Base-by-base conservation (phyloP, 2,329 filamentous ascomycete species). In the Diaporthe velutina region DNA sequence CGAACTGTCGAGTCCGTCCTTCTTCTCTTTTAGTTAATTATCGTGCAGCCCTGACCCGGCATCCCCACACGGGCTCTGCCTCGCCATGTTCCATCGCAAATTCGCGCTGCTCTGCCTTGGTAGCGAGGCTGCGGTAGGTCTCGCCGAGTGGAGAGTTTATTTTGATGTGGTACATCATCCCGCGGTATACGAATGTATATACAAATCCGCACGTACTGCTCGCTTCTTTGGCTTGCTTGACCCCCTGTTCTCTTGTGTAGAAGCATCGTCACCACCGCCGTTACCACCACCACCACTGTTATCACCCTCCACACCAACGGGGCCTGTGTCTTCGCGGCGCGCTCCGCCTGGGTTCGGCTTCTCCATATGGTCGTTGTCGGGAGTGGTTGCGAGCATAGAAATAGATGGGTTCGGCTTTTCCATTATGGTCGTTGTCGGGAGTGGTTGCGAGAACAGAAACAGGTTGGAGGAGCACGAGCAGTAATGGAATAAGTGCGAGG, bases 51-150 rank as follows among this genome's bases (percentile, higher is more conserved):
- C 54, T 9, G 30, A 57, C 54, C 17, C 54, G 54, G 28, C 15
- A 17, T 57, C 54, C 54, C 17, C 35, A 4, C 12, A 35, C 30
- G 30, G 54, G 54, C 9, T 35, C 15, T 57, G 54, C 17, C 54
- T 35, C 28, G 54, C 54, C 54, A 57, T 57, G 30, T 57, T 57
- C 54, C 28, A 57, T 57, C 30, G 30, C 30, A 22, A 57, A 57
- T 57, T 57, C 54, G 54, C 54, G 54, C 30, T 57, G 54, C 30
- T 57, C 54, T 57, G 54, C 54, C 54, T 57, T 57, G 6, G 54
- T 57, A 22, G 54, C 30, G 28, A 57, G 54, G 54, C 35, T 57
- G 54, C 54, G 54, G 7, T 57, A 57, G 30, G 54, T 57, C 35
- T 33, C 28, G 28, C 54, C 54, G 4, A 57, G 28, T 33, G 54